phyloP scores from a whole-genome alignment of 139 green algal genomes.

The Pycnococcus provasolii region DNA sequence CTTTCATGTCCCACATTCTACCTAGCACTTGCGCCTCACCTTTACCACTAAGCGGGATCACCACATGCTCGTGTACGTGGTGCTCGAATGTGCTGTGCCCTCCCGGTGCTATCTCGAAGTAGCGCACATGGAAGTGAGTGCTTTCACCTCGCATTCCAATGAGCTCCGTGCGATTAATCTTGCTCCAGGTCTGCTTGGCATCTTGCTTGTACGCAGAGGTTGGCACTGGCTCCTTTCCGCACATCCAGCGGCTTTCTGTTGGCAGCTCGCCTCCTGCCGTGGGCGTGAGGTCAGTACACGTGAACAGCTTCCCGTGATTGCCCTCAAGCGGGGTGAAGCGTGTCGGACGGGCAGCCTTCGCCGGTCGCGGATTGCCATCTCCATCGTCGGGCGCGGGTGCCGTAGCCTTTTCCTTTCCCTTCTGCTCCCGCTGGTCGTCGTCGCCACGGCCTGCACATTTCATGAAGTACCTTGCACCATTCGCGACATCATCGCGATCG shows the following conservation, averaged over 20 bases:
- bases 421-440: not conserved
- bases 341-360: not conserved
- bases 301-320: slow-evolving; percentile 25
- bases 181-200: slow-evolving; percentile 8
- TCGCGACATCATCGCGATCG: slow-evolving; percentile 20
- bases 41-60: slow-evolving; percentile 12
- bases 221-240: not conserved
- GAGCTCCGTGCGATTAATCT: slow-evolving; percentile 18
- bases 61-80: slow-evolving; percentile 28
- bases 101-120: slow-evolving; percentile 26
- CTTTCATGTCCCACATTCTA: slow-evolving; percentile 1
- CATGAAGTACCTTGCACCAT: slow-evolving; percentile 18
- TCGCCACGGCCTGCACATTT: not conserved
- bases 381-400: not conserved
- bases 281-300: not conserved
- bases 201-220: slow-evolving; percentile 12
- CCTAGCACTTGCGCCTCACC: slow-evolving; percentile 10
- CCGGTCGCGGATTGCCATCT: not conserved
- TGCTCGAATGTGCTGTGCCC: slow-evolving; percentile 24
- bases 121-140: slow-evolving; percentile 21
- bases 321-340: slow-evolving; percentile 10
- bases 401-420: not conserved
- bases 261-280: slow-evolving; percentile 5
- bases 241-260: slow-evolving; percentile 18
- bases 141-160: slow-evolving; percentile 24